Evolutionary conservation across 768 basidiomycete genomes (phyloP), one percentile per base, ranked within the genome.

Genomic region (Termitomyces titanicus): DNA sequence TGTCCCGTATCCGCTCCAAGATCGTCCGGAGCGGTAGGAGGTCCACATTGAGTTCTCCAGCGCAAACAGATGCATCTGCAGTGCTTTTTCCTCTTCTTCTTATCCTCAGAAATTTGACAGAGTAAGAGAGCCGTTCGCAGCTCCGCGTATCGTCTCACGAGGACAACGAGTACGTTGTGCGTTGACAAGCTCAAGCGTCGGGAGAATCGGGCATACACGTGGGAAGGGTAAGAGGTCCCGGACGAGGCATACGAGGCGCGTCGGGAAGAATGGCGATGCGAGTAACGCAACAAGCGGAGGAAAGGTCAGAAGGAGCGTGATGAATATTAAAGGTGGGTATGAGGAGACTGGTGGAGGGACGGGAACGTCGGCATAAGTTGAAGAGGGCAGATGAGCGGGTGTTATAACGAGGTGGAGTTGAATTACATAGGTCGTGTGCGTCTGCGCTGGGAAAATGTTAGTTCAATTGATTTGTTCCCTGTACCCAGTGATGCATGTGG

Each of bases 271-370:
- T 0, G 80, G 74, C 3, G 80, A 71, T n/a, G 78, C 62, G 17
- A 82, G 69, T 29, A 81, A 33, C 42, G 77, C 67, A 11, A 77
- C 52, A n/a, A 86, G 73, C 35, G 83, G 81, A 11, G 79, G 73
- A 2, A 85, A 72, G 0, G 80, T 69, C 37, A 81, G 49, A 12
- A 78, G 56, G 33, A 83, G 68, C 39, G 81, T 46, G 1, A 79
- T 71, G 54, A 88, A 74, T 53, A 89, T 71, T 39, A 80, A 74
- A 0, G 76, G 67, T 0, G 84, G 81, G 64, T 83, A 80, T 5
- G 79, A 77, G 0, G 83, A 77, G 12, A 69, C 61, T 51, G 58
- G 55, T 24, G 40, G 58, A 18, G 47, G 24, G 9, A 49, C 34
- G 25, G n/a, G 5, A 45, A 40, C 22, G 59, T n/a, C 70, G 50